Percentiles rank a stretch among this genome's conserved stretches.
Evolutionary conservation across 768 basidiomycete species (phyloP).

Genomic region (Leccinellum luteum): DNA sequence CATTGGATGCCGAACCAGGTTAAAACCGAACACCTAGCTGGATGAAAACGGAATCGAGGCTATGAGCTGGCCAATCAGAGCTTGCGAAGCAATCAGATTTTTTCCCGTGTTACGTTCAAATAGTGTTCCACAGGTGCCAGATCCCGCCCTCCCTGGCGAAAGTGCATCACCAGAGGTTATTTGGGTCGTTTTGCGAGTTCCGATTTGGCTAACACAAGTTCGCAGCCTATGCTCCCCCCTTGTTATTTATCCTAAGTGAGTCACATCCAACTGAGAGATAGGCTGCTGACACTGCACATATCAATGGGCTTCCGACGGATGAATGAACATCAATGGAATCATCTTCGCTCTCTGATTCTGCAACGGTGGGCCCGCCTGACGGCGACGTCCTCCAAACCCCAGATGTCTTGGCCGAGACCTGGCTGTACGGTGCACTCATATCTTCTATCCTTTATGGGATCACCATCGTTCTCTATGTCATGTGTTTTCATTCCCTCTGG

Average conservation of each 20-base stretch:
- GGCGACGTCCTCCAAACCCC: constrained; percentile 7
- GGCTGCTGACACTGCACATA: neutral
- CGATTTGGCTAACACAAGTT: neutral
- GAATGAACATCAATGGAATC: neutral
- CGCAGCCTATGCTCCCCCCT: neutral
- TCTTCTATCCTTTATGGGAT: constrained; percentile 29
- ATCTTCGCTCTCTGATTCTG: neutral
- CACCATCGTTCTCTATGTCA: constrained; percentile 23
- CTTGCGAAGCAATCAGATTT: neutral
- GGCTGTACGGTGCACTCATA: constrained; percentile 31
- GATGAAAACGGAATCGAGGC: too few species aligned
- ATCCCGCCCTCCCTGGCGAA: neutral
- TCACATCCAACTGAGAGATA: neutral
- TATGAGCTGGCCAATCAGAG: too few species aligned
- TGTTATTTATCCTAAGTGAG: neutral
- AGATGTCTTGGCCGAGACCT: constrained; percentile 25
- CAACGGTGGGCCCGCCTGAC: constrained; percentile 14
- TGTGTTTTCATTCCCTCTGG: constrained; percentile 31
- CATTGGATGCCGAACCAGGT: too few species aligned
- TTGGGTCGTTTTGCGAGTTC: neutral
- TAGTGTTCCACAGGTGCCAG: neutral
- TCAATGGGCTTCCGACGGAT: neutral
- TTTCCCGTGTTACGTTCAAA: neutral
- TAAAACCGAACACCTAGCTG: too few species aligned
- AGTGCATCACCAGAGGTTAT: neutral